Percentiles rank a stretch among this genome's conserved stretches.
These are phyloP conservation scores for Skeletonema grethae DNA, from an alignment of 108 stramenopile genomes.

Conservation along the genomic window DNA sequence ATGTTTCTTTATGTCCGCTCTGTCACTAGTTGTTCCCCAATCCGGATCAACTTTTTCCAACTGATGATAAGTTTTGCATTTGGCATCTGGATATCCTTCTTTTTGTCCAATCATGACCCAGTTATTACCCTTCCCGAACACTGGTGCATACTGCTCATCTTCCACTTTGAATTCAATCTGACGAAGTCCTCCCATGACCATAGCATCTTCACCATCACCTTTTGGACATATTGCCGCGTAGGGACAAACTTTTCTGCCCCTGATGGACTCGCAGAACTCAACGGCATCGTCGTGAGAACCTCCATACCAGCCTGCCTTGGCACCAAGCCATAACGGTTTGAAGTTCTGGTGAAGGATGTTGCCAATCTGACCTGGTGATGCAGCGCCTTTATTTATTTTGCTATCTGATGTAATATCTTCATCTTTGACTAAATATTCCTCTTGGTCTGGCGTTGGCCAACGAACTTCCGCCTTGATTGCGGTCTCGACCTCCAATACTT, in stretches of 20 bases:
- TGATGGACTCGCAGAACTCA: constrained; percentile 12
- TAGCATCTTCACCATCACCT: constrained; percentile 3
- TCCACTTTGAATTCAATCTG: constrained; percentile 15
- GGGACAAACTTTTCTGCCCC: constrained; percentile 16
- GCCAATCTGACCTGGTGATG: constrained; percentile 1
- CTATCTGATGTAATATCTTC: not conserved
- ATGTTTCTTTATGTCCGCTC: constrained; percentile 21
- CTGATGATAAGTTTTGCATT: constrained; percentile 17
- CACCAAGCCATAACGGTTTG: constrained; percentile 19
- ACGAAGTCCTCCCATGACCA: constrained; percentile 10
- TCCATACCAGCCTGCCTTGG: constrained; percentile 23
- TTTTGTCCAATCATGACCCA: constrained; percentile 33
- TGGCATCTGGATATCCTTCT: constrained; percentile 9
- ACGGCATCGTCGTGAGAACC: constrained; percentile 20
- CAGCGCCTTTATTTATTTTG: not conserved
- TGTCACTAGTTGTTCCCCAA: constrained; percentile 24
- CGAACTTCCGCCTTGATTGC: not conserved
- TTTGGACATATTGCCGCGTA: constrained; percentile 15
- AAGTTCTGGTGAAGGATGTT: constrained; percentile 9
- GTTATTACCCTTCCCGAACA: constrained; percentile 13
- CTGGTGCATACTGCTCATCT: constrained; percentile 19
- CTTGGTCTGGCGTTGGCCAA: not conserved
- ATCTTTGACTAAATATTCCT: not conserved
- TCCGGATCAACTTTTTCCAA: constrained; percentile 5
- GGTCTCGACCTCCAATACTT: not conserved